Evolutionary conservation across 208 protist species (phyloP), one percentile per base, ranked within the genome.

Genomic region (Trypanosoma vivax): DNA sequence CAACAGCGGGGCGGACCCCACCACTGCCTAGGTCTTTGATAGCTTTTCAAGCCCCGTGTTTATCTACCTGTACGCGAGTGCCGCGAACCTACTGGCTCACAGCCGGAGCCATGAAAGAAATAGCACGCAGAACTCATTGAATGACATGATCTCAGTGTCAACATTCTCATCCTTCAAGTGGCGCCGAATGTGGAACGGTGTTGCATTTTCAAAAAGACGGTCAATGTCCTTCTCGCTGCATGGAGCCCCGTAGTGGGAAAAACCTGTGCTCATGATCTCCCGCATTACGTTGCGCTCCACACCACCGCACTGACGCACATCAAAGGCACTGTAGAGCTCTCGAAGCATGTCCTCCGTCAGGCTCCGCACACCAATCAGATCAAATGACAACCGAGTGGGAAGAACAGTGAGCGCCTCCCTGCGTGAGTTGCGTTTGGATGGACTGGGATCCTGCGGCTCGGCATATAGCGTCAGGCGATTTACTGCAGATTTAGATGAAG

Each of bases 71-170:
- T n/a, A n/a, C n/a, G n/a, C n/a, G n/a, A n/a, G n/a, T n/a, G n/a
- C n/a, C n/a, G n/a, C n/a, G n/a, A n/a, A n/a, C n/a, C n/a, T n/a
- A n/a, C n/a, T n/a, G n/a, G n/a, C n/a, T 49, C 37, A 70, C 1
- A 48, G 47, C 18, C 45, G 50, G 55, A 70, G 33, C 55, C 63
- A 62, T 7, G 48, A 18, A 27, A 70, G 18, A 43, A 70, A 60
- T 21, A 62, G 21, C 5, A 62, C 48, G 24, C 63, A 64, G 23
- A 70, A 70, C 25, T 70, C 55, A 34, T 70, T 47, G 24, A 70
- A 70, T 11, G 53, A 37, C 48, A 70, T 56, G 13, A 64, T 5
- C 14, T 37, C 55, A 1, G 25, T 31, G 0, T 45, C 50, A 21
- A 42, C 46, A 13, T 50, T 29, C 1, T 35, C 41, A 1, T 29